These are phyloP conservation scores for Auxenochlorella protothecoides DNA, from an alignment of 139 green algal species.

Conservation along the genomic window DNA sequence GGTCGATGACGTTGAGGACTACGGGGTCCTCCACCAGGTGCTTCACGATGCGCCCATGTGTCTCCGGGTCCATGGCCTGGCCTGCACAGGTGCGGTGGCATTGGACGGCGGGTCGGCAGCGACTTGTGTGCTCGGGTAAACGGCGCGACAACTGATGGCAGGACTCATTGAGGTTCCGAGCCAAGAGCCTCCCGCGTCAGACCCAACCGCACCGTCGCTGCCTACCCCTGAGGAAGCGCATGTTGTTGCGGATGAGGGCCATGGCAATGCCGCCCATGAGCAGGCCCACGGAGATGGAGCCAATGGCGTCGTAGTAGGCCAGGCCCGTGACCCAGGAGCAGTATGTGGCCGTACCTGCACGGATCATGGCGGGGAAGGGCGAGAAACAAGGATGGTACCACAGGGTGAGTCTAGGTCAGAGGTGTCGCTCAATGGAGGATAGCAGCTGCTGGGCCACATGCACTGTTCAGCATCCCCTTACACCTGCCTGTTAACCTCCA, in stretches of 20 bases:
- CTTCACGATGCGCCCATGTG: slow-evolving; percentile 28
- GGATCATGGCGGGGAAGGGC: too few species aligned
- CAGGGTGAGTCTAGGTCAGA: neutral
- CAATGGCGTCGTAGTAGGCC: slow-evolving; percentile 70
- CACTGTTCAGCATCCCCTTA: too few species aligned
- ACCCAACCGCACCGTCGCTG: neutral
- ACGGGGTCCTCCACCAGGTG: slow-evolving; percentile 32
- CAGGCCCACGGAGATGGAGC: slow-evolving; percentile 67
- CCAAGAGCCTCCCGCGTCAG: neutral
- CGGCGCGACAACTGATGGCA: too few species aligned
- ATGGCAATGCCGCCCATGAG: slow-evolving; percentile 73
- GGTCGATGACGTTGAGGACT: slow-evolving; percentile 60
- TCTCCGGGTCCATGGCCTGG: slow-evolving; percentile 13
- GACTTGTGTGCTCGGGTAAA: neutral
- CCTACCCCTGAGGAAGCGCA: slow-evolving; percentile 67
- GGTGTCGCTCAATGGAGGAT: neutral
- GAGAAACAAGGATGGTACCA: too few species aligned
- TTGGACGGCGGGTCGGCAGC: neutral
- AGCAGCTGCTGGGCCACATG: too few species aligned
- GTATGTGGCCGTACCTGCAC: neutral
- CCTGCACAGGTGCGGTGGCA: neutral
- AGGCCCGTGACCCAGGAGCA: slow-evolving; percentile 38
- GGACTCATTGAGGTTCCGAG: too few species aligned
- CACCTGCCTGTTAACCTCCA: too few species aligned
- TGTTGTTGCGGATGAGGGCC: slow-evolving; percentile 80